Evolutionary conservation across 495 filamentous ascomycete species (phyloP).

Genomic region (Aspergillus bertholletiae): DNA sequence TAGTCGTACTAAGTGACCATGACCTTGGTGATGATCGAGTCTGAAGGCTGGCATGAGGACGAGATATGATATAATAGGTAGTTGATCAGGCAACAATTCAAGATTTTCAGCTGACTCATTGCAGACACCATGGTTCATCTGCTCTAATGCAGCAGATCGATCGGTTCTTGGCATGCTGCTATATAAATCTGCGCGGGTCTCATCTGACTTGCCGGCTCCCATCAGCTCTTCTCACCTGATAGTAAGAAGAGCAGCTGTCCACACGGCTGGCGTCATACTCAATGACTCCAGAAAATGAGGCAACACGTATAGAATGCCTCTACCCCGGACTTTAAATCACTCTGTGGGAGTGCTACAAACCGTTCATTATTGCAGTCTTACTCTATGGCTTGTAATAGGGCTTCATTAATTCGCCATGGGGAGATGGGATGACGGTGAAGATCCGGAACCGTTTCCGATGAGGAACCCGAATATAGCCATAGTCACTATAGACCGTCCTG

Average conservation of each 20-base stretch:
- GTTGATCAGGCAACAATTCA: background rate
- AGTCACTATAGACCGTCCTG: slow-evolving; percentile 8
- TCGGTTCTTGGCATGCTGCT: background rate
- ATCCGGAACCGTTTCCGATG: background rate
- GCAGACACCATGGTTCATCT: background rate
- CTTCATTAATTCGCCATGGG: background rate
- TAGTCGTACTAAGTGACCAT: background rate
- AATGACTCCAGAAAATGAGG: background rate
- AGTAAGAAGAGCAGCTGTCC: background rate
- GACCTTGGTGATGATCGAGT: background rate
- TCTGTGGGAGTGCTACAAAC: background rate
- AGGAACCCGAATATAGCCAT: slow-evolving; percentile 5
- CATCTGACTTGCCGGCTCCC: background rate
- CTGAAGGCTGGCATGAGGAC: background rate
- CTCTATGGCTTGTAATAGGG: background rate
- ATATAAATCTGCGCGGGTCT: background rate
- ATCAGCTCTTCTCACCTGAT: slow-evolving; percentile 8
- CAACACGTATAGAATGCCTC: background rate
- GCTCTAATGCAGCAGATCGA: background rate
- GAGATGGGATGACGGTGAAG: background rate
- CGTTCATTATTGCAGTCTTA: too few species aligned
- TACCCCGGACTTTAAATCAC: background rate
- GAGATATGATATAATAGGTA: background rate
- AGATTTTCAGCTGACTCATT: background rate
- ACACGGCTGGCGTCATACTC: slow-evolving; percentile 1